Evolutionary conservation across 2,329 filamentous ascomycete species (phyloP), one percentile per base, ranked within the genome.

Genomic region (Aquanectria penicillioides): DNA sequence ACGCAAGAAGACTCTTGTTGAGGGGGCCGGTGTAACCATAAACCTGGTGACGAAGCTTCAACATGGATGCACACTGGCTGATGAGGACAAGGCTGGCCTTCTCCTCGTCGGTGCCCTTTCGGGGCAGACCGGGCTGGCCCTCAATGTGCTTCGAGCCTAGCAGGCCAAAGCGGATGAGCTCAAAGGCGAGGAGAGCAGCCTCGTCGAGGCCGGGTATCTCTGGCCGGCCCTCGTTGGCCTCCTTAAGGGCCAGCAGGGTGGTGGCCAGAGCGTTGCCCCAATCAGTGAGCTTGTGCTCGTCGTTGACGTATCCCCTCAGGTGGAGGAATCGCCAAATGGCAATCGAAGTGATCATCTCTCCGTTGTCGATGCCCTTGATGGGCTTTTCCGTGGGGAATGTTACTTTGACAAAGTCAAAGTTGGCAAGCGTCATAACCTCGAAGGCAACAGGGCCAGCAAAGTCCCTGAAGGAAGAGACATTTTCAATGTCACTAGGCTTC

Each of bases 1-100:
- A 99, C 22, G 88, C 89, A 36, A 99, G 83, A 49, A 97, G 83
- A 66, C 94, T 93, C 75, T 95, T 90, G 81, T 93, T 97, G 2
- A 99, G 83, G 1, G 95, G 94, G 1, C 95, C 95, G 2, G 94
- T 97, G 76, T 97, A 99, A 25, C 95, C 95, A 67, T 94, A 94
- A 4, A 86, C 83, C 67, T 92, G 86, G 74, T 99, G 95, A 26
- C 89, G 87, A 61, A 98, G 82, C 71, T 91, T 92, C 48, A 93
- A 86, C 57, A 98, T 81, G 50, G 91, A 93, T 12, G 94, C 92
- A 61, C 94, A 90, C 33, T 95, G 90, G 66, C 93, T 95, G 69
- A 98, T 88, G 38, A 99, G 83, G 53, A 95, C 84, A 38, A 93
- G 88, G 69, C 89, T 90, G 26, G 85, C 83, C 73, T 91, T 93